Evolutionary conservation across 495 filamentous ascomycete genomes (phyloP).

Genomic region (Hypoxylon fuscum): DNA sequence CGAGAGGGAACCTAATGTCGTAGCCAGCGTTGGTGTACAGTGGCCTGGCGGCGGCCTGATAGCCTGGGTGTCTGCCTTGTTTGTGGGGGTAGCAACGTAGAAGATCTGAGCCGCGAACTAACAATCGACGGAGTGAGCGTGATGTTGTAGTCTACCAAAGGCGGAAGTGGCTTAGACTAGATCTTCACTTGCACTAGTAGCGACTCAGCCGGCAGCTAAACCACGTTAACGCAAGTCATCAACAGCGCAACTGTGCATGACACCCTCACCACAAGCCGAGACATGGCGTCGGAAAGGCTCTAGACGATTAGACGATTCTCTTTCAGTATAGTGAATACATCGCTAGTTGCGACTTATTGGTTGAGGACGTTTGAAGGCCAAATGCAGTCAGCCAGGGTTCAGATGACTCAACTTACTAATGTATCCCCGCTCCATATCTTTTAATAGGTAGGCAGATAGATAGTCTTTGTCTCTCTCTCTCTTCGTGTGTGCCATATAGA

Average conservation of each 20-base stretch:
- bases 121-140: constrained; percentile 3
- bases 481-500: neutral
- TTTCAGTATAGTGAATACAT: neutral
- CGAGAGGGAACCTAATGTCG: neutral
- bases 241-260: neutral
- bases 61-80: constrained; percentile 13
- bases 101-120: constrained; percentile 8
- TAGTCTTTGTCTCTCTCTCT: too few relatives aligned
- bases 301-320: neutral
- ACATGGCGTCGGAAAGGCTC: neutral
- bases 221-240: neutral
- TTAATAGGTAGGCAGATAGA: too few relatives aligned
- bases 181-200: neutral
- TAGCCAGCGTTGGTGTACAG: neutral
- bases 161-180: constrained; percentile 11
- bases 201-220: neutral
- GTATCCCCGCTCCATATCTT: neutral
- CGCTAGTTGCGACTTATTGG: neutral
- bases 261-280: neutral
- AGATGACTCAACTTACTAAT: constrained; percentile 12
- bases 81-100: constrained; percentile 1
- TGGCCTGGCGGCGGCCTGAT: neutral
- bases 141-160: neutral
- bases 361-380: neutral
- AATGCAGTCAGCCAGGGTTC: constrained; percentile 5